Base-by-base conservation (phyloP, 768 basidiomycete species). In the Lactarius deliciosus region DNA sequence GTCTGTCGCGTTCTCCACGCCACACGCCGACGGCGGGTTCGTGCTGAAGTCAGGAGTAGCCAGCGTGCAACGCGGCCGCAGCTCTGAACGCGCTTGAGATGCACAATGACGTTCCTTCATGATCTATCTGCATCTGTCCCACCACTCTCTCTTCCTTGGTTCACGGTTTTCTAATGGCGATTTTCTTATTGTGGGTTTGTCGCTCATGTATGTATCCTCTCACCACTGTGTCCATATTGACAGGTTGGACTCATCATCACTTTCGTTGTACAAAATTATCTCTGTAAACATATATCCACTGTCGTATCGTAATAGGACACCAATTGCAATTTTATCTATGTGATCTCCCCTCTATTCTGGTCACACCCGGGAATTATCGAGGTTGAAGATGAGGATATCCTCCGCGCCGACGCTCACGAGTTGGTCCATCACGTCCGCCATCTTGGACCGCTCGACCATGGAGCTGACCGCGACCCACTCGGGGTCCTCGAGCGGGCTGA, bases 351-450 rank as follows among this genome's bases (percentile, higher is more conserved):
- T 20, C 18, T 50, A 47, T 36, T 11, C 30, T 22, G 36, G 45
- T 64, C 79, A 93, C 36, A 98, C 96, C 76, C 95, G 85, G 81
- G 96, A 98, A 76, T 98, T 98, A 75, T 94, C 89, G 70, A 99
- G 77, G 68, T 87, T 91, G 74, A 96, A 91, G 61, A 96, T 86
- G 70, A 98, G 77, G 56, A 98, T 83, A 74, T 99, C 97, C 76
- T 93, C 86, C 3, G 97, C 96, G 18, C 97, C 97, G 45, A 87
- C 82, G 61, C 79, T 82, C 68, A 89, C 87, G 56, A 99, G 78
- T 54, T 86, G 79, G 75, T 99, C 97, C 96, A 99, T 98, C 34
- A 90, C 85, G 45, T 82, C 81, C 5, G 97, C 97, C 18, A 85
- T 76, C 54, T 81, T 81, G 67, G 85, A 90, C 80, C 91, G 93